Evolutionary conservation across 2,329 filamentous ascomycete genomes (phyloP), one percentile per base, ranked within the genome.

Genomic region (Dendrostoma leiphaemia): DNA sequence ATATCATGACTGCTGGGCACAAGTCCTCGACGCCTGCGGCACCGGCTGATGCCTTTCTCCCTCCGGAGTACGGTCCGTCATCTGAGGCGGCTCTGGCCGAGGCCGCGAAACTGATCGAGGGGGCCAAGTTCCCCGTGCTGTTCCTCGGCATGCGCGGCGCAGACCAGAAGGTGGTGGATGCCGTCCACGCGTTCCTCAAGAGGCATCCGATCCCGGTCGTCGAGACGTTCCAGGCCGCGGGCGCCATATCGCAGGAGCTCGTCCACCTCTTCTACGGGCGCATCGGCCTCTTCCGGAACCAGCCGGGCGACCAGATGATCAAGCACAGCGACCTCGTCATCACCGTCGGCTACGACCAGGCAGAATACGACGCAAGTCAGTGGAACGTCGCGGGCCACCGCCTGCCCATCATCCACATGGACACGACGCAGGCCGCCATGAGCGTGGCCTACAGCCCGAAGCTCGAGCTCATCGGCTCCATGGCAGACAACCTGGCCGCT

Each of bases 211-310:
- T 77, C 7, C 73, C 74, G 1, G 74, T 77, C 2, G 68, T 78
- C n/a, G 75, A 78, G 62, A 78, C 75, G 0, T 78, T 78, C 62
- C 75, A 78, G 62, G 75, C 75, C 1, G 75, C 75, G 1, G 75
- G 75, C 7, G 73, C 74, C 12, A 70, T 78, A 13, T 69, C 73
- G 4, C 63, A 71, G 51, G 71, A 74, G 21, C 66, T 76, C 7
- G 68, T 69, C 2, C 69, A 74, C 44, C 65, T 76, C 8, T 78
- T 77, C 66, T 76, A 70, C 58, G 75, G 75, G 9, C 66, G 75
- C 4, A 70, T 78, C 7, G 75, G 75, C 4, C 67, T 78, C 2
- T 78, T 78, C 68, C 66, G 74, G 5, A 78, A 78, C 57, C 75
- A 78, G 57, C 71, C 73, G 6, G 75, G 75, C 15, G 75, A 78